These are phyloP conservation scores for Hymenoscyphus salicellus DNA, from an alignment of 2,329 filamentous ascomycete genomes.

Conservation along the genomic window DNA sequence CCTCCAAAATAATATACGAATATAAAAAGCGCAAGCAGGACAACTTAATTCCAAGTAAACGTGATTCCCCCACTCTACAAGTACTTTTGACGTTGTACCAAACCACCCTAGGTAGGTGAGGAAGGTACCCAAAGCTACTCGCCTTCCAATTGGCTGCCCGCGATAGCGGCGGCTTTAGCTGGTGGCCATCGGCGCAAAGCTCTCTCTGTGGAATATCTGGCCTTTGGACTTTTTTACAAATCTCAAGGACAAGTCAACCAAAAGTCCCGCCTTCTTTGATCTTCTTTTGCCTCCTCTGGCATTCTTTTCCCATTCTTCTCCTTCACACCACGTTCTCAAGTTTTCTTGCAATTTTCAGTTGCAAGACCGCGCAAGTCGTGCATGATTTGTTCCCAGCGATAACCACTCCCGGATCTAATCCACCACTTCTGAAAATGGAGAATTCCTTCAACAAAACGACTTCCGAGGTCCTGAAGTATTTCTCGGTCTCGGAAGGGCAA, in stretches of 20 bases:
- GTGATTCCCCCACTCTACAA: neutral
- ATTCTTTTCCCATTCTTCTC: slow-evolving; percentile 1
- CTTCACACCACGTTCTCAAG: neutral
- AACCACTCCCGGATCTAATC: neutral
- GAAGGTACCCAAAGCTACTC: neutral
- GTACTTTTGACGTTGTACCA: neutral
- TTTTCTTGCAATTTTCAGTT: slow-evolving; percentile 5
- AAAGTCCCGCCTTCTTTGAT: neutral
- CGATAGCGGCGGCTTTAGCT: too few relatives aligned
- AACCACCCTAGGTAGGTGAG: neutral
- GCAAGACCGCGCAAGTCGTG: neutral
- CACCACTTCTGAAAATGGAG: slow-evolving; percentile 49
- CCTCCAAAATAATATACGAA: too few relatives aligned
- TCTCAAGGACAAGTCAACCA: neutral
- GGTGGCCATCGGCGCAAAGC: neutral
- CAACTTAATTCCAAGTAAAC: neutral
- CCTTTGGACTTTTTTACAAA: slow-evolving; percentile 5
- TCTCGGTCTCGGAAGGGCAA: slow-evolving; percentile 52
- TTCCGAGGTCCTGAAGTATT: slow-evolving; percentile 56
- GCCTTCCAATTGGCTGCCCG: neutral
- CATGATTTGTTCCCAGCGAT: slow-evolving; percentile 1
- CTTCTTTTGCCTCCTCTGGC: neutral
- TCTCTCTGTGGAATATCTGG: neutral
- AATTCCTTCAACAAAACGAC: slow-evolving; percentile 58
- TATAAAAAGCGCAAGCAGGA: too few relatives aligned